Percentiles rank a stretch among this genome's conserved stretches.
Evolutionary conservation across 2,329 filamentous ascomycete genomes (phyloP).

Genomic region (Pestalotiopsis sp.): DNA sequence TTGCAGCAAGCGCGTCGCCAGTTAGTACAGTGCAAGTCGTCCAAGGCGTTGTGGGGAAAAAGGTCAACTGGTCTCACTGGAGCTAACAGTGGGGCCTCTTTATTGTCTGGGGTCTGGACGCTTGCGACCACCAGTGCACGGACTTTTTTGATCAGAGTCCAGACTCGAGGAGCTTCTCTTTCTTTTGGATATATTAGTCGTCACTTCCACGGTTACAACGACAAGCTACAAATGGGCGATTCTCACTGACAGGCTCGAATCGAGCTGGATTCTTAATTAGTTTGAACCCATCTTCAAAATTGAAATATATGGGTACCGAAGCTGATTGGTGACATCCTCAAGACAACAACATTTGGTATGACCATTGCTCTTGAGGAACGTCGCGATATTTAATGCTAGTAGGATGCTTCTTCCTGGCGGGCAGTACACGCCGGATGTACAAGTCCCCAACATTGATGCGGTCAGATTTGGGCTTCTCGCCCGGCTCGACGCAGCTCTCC

Average conservation of each 20-base stretch:
- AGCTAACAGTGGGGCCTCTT: background rate
- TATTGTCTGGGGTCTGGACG: background rate
- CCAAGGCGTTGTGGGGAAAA: background rate
- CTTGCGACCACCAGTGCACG: background rate
- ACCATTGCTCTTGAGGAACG: slow-evolving; percentile 35
- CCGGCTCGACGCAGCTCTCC: slow-evolving; percentile 21
- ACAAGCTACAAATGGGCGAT: too few relatives aligned
- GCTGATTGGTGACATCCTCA: too few relatives aligned
- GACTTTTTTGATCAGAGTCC: background rate
- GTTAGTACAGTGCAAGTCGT: background rate
- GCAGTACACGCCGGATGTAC: slow-evolving; percentile 33
- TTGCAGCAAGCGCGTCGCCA: background rate
- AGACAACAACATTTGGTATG: slow-evolving; percentile 27
- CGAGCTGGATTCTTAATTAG: too few relatives aligned
- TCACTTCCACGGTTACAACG: too few relatives aligned
- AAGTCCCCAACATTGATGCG: slow-evolving; percentile 32
- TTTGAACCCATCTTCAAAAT: too few relatives aligned
- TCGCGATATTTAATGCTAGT: slow-evolving; percentile 36
- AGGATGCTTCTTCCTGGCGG: slow-evolving; percentile 36
- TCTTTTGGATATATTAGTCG: too few relatives aligned
- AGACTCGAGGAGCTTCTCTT: background rate
- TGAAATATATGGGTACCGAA: too few relatives aligned
- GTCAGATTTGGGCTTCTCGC: slow-evolving; percentile 22
- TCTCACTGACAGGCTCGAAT: too few relatives aligned
- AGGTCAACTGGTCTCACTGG: background rate